phyloP scores from a whole-genome alignment of 495 filamentous ascomycete species.

The Aspergillus haitiensis region DNA sequence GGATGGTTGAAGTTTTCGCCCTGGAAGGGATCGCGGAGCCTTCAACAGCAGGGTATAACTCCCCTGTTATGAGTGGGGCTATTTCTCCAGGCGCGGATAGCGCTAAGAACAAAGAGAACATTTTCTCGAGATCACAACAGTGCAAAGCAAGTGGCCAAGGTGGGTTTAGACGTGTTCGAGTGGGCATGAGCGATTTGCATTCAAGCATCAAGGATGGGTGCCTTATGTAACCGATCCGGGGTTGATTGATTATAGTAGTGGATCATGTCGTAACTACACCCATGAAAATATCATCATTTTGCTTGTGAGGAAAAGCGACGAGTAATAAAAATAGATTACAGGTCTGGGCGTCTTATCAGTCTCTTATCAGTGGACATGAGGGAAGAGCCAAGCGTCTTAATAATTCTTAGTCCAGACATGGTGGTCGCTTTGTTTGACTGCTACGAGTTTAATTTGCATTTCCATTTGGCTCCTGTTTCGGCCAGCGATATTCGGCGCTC shows the following conservation, averaged over 20 bases:
- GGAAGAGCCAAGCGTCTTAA: neutral
- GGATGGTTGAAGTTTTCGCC: slow-evolving; percentile 84
- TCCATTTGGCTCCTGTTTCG: neutral
- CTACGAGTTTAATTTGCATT: too few relatives aligned
- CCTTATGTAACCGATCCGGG: slow-evolving; percentile 64
- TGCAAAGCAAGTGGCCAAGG: slow-evolving; percentile 36
- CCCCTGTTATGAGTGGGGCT: slow-evolving; percentile 39
- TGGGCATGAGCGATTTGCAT: slow-evolving; percentile 81
- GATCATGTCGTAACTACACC: neutral
- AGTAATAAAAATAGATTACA: slow-evolving; percentile 6
- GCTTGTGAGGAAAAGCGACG: neutral
- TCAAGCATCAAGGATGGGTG: slow-evolving; percentile 89
- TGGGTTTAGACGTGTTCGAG: slow-evolving; percentile 64
- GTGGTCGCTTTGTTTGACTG: too few relatives aligned
- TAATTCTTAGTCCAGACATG: neutral
- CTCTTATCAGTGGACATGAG: neutral
- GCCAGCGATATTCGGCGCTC: neutral
- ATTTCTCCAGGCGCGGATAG: slow-evolving; percentile 35
- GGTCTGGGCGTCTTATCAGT: slow-evolving; percentile 9
- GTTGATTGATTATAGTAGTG: slow-evolving; percentile 7
- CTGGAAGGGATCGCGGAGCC: slow-evolving; percentile 34
- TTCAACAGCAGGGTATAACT: slow-evolving; percentile 21
- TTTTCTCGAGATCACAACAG: slow-evolving; percentile 13
- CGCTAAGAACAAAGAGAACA: slow-evolving; percentile 26
- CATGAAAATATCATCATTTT: neutral